phyloP scores from a whole-genome alignment of 2,329 filamentous ascomycete species.

The Trichophyton verrucosum region DNA sequence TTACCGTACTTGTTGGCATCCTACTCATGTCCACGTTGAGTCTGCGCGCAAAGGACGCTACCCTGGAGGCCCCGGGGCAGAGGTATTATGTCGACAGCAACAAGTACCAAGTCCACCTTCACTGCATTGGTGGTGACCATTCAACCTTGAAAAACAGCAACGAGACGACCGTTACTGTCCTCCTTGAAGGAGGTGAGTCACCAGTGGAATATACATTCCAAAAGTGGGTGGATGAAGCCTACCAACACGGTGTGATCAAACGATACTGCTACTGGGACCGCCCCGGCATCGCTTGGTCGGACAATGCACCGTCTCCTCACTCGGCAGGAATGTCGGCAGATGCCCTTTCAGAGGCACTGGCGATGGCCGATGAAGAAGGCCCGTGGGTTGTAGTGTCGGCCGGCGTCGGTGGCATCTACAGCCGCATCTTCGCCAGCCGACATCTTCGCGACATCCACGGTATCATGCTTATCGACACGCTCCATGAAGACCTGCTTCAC shows the following conservation, averaged over 20 bases:
- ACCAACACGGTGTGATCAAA: conserved; percentile 67
- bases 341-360: conserved; percentile 73
- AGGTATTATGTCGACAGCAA: conserved; percentile 68
- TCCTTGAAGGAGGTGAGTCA: conserved; percentile 72
- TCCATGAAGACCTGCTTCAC: conserved; percentile 75
- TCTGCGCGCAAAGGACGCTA: conserved; percentile 66
- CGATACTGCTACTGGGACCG: conserved; percentile 95
- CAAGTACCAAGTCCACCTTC: conserved; percentile 78
- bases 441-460: conserved; percentile 64
- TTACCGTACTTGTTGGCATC: conserved; percentile 56
- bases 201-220: conserved; percentile 70
- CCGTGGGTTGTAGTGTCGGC: conserved; percentile 83
- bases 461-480: conserved; percentile 71
- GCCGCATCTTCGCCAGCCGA: conserved; percentile 77
- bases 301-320: conserved; percentile 86
- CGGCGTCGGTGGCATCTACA: conserved; percentile 78
- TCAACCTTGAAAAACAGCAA: conserved; percentile 13
- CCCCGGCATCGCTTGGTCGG: conserved; percentile 75
- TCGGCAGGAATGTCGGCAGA: conserved; percentile 89
- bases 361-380: conserved; percentile 64
- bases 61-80: conserved; percentile 59
- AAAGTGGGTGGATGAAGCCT: conserved; percentile 62
- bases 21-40: conserved; percentile 70
- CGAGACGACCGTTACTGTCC: conserved; percentile 57
- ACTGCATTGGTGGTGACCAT: conserved; percentile 66